Evolutionary conservation across 73 alveolate species (phyloP).

Genomic region (Paramecium tetraurelia): DNA sequence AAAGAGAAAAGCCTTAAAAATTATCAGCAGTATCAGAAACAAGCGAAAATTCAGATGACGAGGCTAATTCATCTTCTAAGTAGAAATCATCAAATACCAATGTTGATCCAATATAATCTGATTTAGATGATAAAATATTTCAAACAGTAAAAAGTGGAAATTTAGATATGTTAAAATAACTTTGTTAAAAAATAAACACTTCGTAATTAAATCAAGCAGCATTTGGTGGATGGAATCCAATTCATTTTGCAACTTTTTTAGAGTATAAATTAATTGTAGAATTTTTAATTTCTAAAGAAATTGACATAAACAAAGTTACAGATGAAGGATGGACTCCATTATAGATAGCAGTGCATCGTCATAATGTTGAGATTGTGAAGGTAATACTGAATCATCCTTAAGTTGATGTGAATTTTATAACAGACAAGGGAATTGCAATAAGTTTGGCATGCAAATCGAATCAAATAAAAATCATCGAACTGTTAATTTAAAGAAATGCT

Average conservation of each 20-base stretch:
- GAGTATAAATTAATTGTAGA: not conserved
- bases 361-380: not conserved
- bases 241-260: constrained; percentile 34
- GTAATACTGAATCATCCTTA: not conserved
- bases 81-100: not conserved
- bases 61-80: not conserved
- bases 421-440: constrained; percentile 40
- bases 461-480: not conserved
- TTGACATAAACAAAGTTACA: constrained; percentile 33
- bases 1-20: constrained; percentile 2
- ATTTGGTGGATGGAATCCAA: constrained; percentile 53
- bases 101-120: not conserved
- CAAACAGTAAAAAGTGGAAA: not conserved
- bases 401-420: not conserved
- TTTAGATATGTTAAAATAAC: not conserved
- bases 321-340: constrained; percentile 49
- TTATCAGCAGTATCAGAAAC: constrained; percentile 26
- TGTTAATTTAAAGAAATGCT: not conserved
- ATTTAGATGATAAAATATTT: not conserved
- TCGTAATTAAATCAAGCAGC: not conserved
- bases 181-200: not conserved
- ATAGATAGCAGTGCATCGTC: not conserved
- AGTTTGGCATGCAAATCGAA: not conserved
- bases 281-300: not conserved
- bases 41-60: constrained; percentile 29